Evolutionary conservation across 345 rosid species (phyloP).

Genomic region (Eucalyptus regnans): DNA sequence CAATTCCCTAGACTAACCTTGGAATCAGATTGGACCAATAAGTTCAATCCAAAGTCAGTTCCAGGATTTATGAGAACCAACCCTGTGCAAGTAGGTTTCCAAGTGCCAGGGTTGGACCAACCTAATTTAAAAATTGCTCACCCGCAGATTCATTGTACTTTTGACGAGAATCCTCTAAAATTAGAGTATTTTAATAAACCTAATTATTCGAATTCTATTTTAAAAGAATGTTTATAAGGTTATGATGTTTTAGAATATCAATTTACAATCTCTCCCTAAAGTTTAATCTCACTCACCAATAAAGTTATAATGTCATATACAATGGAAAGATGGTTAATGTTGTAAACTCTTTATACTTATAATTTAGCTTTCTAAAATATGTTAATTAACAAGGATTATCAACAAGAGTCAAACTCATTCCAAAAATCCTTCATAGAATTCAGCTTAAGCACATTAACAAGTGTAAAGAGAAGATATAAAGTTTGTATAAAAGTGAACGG

Average conservation of each 20-base stretch:
- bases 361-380: background rate
- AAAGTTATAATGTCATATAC: background rate
- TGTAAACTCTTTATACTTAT: background rate
- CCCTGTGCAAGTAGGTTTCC: fast-evolving
- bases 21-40: background rate
- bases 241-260: fast-evolving
- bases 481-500: background rate
- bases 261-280: background rate
- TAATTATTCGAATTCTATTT: background rate
- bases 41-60: background rate
- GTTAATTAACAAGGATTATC: background rate
- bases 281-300: background rate
- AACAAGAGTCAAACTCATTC: background rate
- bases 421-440: background rate
- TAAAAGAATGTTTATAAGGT: fast-evolving
- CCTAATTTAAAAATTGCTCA: background rate
- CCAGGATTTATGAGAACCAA: fast-evolving
- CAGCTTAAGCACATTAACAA: background rate
- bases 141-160: fast-evolving
- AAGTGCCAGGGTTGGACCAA: fast-evolving
- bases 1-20: background rate
- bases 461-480: background rate
- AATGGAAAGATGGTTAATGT: background rate
- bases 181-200: background rate
- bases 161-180: background rate